Base-by-base conservation (phyloP, 306 rosid species). In the Gastrolobium bilobum region DNA sequence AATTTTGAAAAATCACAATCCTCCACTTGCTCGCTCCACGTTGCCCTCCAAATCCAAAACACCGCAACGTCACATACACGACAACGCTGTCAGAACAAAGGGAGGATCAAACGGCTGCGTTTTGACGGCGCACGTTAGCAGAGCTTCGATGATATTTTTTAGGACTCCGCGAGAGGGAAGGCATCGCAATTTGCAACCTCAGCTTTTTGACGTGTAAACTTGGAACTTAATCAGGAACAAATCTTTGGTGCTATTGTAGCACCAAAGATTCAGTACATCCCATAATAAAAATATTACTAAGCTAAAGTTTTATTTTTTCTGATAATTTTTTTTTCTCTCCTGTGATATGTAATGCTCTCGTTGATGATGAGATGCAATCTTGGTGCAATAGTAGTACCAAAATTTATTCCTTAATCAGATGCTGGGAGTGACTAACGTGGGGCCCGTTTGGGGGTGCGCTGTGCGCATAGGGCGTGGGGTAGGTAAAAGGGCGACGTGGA, bases 71-170 rank as follows among this genome's bases (percentile, higher is more conserved):
- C 26, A 20, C 26, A 20, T 20, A 59, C 6, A 30, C 80, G 11
- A 47, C 81, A 26, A 29, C 66, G 14, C 7, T 0, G 1, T 3
- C 4, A 6, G 47, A 43, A 72, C 47, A 34, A 7, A 26, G 4
- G 10, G 10, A 10, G 47, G 47, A 80, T 43, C 75, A 71, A 59
- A 40, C 76, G 67, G 53, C 61, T 38, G 30, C 33, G 58, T 71
- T 78, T 11, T 5, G 81, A 48, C 71, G 68, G 92, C 92, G 88
- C 83, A 83, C 53, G 73, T 77, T 85, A 82, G 87, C 86, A 80
- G 31, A 33, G 38, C 3, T 39, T 9, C 9, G 66, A 20, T 20
- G 26, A 20, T 20, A 20, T 20, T 20, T 20, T 20, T 20, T 0
- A 20, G 26, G 26, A 20, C 26, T 20, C 26, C 26, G 26, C 26